These are phyloP conservation scores for Lactarius akahatsu DNA, from an alignment of 768 basidiomycete species.

Conservation along the genomic window DNA sequence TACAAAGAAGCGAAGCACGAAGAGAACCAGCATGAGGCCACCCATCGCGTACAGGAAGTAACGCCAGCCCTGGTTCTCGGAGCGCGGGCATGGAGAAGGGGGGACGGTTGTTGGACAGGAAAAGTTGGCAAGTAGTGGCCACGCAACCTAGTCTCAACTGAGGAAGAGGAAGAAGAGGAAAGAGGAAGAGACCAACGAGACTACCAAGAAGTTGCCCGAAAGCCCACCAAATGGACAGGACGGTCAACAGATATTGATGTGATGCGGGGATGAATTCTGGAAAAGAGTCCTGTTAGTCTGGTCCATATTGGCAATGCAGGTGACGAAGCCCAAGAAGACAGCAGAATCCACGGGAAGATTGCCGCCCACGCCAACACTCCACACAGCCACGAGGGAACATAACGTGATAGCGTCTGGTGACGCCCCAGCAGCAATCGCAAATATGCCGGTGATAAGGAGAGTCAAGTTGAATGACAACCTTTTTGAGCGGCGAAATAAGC, in stretches of 20 bases:
- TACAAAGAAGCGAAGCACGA: slow-evolving; percentile 59
- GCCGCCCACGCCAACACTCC: slow-evolving; percentile 71
- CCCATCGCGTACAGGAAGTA: slow-evolving; percentile 76
- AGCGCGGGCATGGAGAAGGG: slow-evolving; percentile 42
- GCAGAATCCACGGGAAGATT: slow-evolving; percentile 76
- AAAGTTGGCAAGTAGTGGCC: slow-evolving; percentile 69
- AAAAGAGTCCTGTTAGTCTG: neutral
- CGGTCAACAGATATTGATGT: slow-evolving; percentile 73
- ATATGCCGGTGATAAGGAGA: slow-evolving; percentile 62
- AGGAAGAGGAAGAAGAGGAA: neutral
- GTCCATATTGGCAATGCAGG: no score
- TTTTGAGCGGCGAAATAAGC: neutral
- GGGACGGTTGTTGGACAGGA: slow-evolving; percentile 49
- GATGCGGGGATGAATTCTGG: slow-evolving; percentile 67
- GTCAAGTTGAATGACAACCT: slow-evolving; percentile 73
- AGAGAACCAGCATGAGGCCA: slow-evolving; percentile 63
- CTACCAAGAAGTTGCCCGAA: slow-evolving; percentile 67
- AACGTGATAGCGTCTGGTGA: slow-evolving; percentile 53
- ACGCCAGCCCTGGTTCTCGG: slow-evolving; percentile 70
- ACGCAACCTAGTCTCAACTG: slow-evolving; percentile 50
- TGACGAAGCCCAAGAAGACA: slow-evolving; percentile 63
- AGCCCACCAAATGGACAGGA: slow-evolving; percentile 80
- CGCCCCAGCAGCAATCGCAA: slow-evolving; percentile 62
- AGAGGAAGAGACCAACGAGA: slow-evolving; percentile 34
- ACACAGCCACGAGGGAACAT: slow-evolving; percentile 52